phyloP scores from a whole-genome alignment of 2,329 filamentous ascomycete genomes.

The Clonostachys byssicola region DNA sequence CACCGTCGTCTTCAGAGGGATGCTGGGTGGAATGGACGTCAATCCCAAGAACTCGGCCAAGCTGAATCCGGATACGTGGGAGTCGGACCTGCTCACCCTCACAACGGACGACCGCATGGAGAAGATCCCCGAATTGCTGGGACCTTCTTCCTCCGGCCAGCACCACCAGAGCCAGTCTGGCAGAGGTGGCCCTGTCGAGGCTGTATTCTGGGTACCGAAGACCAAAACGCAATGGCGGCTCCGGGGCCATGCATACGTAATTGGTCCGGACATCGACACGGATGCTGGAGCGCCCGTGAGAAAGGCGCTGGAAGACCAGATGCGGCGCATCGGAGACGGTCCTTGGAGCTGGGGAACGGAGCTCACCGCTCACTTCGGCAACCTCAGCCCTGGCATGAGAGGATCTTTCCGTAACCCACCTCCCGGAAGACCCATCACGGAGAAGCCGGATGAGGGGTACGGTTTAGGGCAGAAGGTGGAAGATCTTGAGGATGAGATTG shows the following conservation, averaged over 20 bases:
- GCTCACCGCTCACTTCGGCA: conserved; percentile 85
- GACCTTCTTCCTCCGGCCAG: conserved; percentile 27
- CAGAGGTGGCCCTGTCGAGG: conserved; percentile 72
- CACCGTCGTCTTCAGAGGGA: conserved; percentile 80
- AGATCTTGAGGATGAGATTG: conserved; percentile 65
- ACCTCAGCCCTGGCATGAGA: conserved; percentile 76
- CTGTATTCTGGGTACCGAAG: conserved; percentile 74
- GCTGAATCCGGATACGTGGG: conserved; percentile 64
- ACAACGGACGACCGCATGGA: conserved; percentile 88
- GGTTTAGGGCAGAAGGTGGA: conserved; percentile 61
- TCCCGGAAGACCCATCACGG: conserved; percentile 57
- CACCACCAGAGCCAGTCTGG: conserved; percentile 32
- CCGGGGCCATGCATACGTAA: conserved; percentile 69
- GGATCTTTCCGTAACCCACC: conserved; percentile 70
- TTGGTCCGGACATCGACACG: conserved; percentile 64
- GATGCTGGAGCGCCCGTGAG: conserved; percentile 42
- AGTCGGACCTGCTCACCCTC: conserved; percentile 75
- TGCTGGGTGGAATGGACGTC: conserved; percentile 70
- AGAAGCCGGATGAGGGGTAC: conserved; percentile 33
- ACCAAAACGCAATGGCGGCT: conserved; percentile 80
- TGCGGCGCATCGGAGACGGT: conserved; percentile 37
- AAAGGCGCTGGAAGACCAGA: conserved; percentile 54
- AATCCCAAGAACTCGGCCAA: conserved; percentile 71
- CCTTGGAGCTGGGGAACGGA: conserved; percentile 76
- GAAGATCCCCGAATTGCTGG: conserved; percentile 71